These are phyloP conservation scores for Orbilia ellipsospora DNA, from an alignment of 2,329 filamentous ascomycete species.

Conservation along the genomic window DNA sequence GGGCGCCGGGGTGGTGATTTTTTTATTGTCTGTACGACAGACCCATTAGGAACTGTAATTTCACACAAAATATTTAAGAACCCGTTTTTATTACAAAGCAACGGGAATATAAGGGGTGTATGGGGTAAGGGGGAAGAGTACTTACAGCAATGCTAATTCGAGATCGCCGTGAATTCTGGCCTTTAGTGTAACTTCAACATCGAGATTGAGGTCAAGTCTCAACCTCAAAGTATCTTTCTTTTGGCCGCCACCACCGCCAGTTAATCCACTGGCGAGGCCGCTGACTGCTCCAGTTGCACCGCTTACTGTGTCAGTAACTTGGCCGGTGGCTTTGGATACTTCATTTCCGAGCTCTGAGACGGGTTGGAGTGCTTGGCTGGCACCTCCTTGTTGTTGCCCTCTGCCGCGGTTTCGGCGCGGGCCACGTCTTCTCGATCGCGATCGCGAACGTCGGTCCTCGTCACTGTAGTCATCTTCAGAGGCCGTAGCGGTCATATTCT, in stretches of 20 bases:
- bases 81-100: slow-evolving; percentile 43
- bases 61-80: slow-evolving; percentile 49
- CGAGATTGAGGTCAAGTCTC: slow-evolving; percentile 80
- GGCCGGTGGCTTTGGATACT: slow-evolving; percentile 48
- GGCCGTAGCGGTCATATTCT: slow-evolving; percentile 46
- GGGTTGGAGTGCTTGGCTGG: slow-evolving; percentile 44
- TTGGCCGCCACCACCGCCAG: slow-evolving; percentile 58
- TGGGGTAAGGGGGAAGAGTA: slow-evolving; percentile 59
- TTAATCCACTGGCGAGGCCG: slow-evolving; percentile 53
- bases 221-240: slow-evolving; percentile 76
- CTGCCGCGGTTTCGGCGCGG: slow-evolving; percentile 41
- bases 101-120: slow-evolving; percentile 18
- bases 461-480: slow-evolving; percentile 54
- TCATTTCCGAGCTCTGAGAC: slow-evolving; percentile 48
- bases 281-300: slow-evolving; percentile 55
- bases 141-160: slow-evolving; percentile 80
- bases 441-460: slow-evolving; percentile 43
- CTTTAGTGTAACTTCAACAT: slow-evolving; percentile 86
- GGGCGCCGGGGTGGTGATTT: not conserved
- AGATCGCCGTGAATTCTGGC: slow-evolving; percentile 86
- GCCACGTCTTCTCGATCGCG: slow-evolving; percentile 48
- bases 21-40: slow-evolving; percentile 55
- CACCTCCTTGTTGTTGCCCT: slow-evolving; percentile 18
- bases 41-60: slow-evolving; percentile 54
- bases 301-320: slow-evolving; percentile 54